phyloP scores from a whole-genome alignment of 78 protist species.

The Cavenderia fasciculata region DNA sequence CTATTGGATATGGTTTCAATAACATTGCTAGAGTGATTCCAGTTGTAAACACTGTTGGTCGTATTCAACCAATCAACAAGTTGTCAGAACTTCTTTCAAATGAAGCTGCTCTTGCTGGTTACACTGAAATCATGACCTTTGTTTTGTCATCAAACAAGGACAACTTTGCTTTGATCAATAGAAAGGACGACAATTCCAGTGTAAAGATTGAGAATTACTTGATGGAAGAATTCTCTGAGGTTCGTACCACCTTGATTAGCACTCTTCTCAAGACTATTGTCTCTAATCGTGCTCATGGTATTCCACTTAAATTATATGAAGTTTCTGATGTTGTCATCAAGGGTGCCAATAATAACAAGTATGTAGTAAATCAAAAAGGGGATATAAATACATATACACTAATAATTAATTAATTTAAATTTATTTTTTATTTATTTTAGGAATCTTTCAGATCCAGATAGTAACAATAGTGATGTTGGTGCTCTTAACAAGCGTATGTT shows the following conservation, averaged over 20 bases:
- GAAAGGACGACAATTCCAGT: conserved; percentile 56
- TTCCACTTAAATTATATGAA: conserved; percentile 95
- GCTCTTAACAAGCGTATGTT: conserved; percentile 88
- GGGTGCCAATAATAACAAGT: conserved; percentile 84
- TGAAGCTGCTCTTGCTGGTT: conserved; percentile 94
- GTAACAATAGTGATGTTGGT: conserved; percentile 85
- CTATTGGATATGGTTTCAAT: conserved; percentile 97
- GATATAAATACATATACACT: neutral
- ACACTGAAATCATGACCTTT: conserved; percentile 94
- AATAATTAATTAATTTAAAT: neutral
- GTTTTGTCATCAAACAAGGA: conserved; percentile 93
- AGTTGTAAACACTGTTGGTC: conserved; percentile 31
- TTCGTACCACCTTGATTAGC: conserved; percentile 91
- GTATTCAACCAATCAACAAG: conserved; percentile 89
- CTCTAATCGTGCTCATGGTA: conserved; percentile 72
- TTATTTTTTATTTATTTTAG: too few relatives aligned
- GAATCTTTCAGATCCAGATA: conserved; percentile 34
- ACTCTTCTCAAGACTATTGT: conserved; percentile 92
- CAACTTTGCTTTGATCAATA: conserved; percentile 52
- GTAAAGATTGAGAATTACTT: conserved; percentile 89
- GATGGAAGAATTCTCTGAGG: conserved; percentile 89
- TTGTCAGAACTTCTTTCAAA: conserved; percentile 87
- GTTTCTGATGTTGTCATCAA: conserved; percentile 89
- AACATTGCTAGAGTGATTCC: conserved; percentile 78
- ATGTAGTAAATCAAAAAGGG: conserved; percentile 21